Base-by-base conservation (phyloP, 2,329 filamentous ascomycete genomes). In the Rhynchosporium graminicola region DNA sequence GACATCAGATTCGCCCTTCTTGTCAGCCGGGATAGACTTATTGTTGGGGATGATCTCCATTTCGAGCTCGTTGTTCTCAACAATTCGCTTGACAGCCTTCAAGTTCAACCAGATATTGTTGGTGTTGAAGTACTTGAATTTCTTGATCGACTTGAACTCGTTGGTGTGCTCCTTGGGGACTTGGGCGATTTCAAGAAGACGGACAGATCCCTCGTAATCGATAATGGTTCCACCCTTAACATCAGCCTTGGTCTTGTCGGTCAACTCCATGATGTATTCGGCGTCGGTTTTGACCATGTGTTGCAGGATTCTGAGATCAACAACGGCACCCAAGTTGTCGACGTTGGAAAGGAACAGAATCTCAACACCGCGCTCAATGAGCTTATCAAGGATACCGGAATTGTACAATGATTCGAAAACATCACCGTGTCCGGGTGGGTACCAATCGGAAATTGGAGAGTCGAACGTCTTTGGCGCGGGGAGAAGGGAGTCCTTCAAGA, bases 111-210 rank as follows among this genome's bases (percentile, higher is more conserved):
- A 99, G 81, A 99, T 97, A 87, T 99, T 99, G 90, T 99, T 99
- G 80, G 95, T 99, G 87, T 99, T 99, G 89, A 99, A 99, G 88
- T 99, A 99, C 86, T 96, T 97, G 90, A 99, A 99, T 86, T 99
- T 99, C 89, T 99, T 99, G 85, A 99, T 99, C 55, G 93, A 97
- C 88, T 99, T 99, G 91, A 99, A 99, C 83, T 99, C 95, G 82
- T 99, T 98, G 78, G 95, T 91, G 81, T 99, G 95, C 84, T 99
- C 92, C 87, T 98, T 99, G 80, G 95, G 95, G 42, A 99, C 95
- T 84, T 99, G 95, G 13, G 95, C 95, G 74, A 99, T 97, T 83
- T 99, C 95, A 59, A 99, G 90, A 70, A 99, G 89, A 76, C 95
- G 93, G 71, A 96, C 94, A 62, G 91, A 93, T 74, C 94, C 94